Evolutionary conservation across 495 filamentous ascomycete species (phyloP).

Genomic region (Glonium stellatum): DNA sequence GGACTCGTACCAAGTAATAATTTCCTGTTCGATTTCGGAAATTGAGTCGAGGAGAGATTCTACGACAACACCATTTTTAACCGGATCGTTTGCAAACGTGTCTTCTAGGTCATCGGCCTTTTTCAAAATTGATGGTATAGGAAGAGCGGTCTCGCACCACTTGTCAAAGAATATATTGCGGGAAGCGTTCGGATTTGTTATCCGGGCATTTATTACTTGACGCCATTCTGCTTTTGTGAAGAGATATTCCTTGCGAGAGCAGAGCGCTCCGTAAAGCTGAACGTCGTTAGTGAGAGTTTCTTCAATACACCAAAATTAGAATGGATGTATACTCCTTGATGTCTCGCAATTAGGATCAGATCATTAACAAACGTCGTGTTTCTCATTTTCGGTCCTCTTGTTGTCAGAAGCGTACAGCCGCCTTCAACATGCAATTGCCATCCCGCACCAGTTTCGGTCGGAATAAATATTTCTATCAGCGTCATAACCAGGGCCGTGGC

Average conservation of each 20-base stretch:
- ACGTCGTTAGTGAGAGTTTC: no score
- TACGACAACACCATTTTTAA: neutral
- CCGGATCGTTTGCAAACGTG: no score
- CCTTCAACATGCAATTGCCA: constrained; percentile 18
- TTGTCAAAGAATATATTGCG: constrained; percentile 12
- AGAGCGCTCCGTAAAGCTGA: constrained; percentile 9
- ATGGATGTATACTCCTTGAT: no score
- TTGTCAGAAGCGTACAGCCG: neutral
- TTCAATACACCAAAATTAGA: neutral
- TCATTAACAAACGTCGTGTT: no score
- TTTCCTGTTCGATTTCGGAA: constrained; percentile 1
- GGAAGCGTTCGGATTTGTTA: neutral
- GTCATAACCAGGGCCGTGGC: constrained; percentile 20
- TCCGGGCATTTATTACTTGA: no score
- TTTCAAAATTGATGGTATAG: constrained; percentile 16
- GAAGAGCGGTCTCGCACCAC: constrained; percentile 16
- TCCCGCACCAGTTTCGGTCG: constrained; percentile 12
- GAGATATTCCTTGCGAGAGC: constrained; percentile 11
- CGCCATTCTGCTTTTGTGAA: neutral
- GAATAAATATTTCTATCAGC: constrained; percentile 16
- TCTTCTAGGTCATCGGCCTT: neutral
- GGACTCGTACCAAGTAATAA: constrained; percentile 7
- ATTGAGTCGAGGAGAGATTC: constrained; percentile 9
- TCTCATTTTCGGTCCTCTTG: neutral
- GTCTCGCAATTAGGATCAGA: no score